These are phyloP conservation scores for Arabidopsis hybrid DNA, from an alignment of 441 rosid species.

Conservation along the genomic window DNA sequence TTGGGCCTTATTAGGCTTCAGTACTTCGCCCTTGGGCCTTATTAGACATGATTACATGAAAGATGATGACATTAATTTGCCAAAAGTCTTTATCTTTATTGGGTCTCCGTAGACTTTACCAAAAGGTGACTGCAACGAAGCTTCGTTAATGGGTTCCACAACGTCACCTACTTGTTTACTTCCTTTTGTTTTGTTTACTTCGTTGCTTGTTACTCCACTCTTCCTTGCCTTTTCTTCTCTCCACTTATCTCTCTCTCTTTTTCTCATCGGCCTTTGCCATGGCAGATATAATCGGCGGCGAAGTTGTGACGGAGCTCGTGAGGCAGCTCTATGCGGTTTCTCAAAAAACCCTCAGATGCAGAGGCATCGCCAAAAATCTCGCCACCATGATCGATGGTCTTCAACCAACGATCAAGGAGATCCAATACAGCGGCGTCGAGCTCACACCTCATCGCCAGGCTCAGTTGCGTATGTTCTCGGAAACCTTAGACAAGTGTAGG, in stretches of 20 bases:
- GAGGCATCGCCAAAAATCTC: constrained; percentile 56
- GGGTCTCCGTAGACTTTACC: constrained; percentile 10
- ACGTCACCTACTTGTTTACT: too few species aligned
- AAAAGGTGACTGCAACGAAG: constrained; percentile 7
- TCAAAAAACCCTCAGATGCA: constrained; percentile 51
- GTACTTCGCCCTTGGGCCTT: too few species aligned
- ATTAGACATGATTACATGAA: too few species aligned
- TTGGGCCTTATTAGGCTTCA: too few species aligned
- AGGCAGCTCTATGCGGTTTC: constrained; percentile 52
- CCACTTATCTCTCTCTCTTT: background rate
- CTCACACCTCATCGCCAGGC: constrained; percentile 57
- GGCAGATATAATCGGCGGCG: constrained; percentile 71
- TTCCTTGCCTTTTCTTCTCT: background rate
- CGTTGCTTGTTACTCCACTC: constrained; percentile 20
- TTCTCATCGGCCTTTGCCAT: constrained; percentile 14
- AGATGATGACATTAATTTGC: too few species aligned
- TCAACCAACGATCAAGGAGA: constrained; percentile 63
- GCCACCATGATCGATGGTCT: constrained; percentile 43
- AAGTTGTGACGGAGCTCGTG: constrained; percentile 68
- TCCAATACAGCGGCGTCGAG: constrained; percentile 78
- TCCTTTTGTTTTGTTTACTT: too few species aligned
- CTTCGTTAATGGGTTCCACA: background rate
- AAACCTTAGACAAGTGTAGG: constrained; percentile 52
- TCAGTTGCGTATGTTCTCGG: constrained; percentile 61
- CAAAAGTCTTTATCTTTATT: too few species aligned